Evolutionary conservation across 371 early-diverging fungal genomes (phyloP), one percentile per base, ranked within the genome.

Genomic region (Mortierella sp.): DNA sequence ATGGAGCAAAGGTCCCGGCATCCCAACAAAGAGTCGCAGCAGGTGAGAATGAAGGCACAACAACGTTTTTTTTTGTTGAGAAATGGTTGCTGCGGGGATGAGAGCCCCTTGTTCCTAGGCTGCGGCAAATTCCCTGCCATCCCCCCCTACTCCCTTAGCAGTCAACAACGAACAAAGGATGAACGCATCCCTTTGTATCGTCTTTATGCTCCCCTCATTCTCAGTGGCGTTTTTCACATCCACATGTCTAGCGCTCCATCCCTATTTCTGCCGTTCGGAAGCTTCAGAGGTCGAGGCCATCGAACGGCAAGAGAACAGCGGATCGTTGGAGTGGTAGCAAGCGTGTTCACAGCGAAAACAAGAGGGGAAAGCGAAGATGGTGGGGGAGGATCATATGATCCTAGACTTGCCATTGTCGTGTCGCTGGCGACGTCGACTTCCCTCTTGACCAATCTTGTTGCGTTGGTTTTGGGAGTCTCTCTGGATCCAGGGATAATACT

Each of bases 401-500:
- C 19, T 43, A 37, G 49, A 76, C 78, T 77, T 77, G 78, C 78
- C 78, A 66, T 77, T 77, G 56, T 77, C 78, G 43, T 77, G 63
- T 40, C 78, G 70, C 48, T 69, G 70, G 13, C 78, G 66, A 21
- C 78, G 70, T 46, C 66, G 57, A 29, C 70, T 70, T 19, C 78
- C 78, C 29, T 60, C 63, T 7, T 50, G 55, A 9, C 78, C 78
- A 49, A 77, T 77, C 57, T 70, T 69, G 14, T 77, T 55, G 27
- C 78, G 67, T 27, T 70, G 78, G 13, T 22, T 28, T 28, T 37
- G 67, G 2, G 78, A 77, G 43, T 77, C 78, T 14, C 78, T 58
- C 41, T 77, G 78, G 39, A 77, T 19, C 78, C 78, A 77, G 2
- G 70, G 70, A 27, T 77, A 77, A 41, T 58, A 66, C 60, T 77